Conservation (phyloP, 2,329 filamentous ascomycete species). For the Ceratocystiopsis minuta region DNA sequence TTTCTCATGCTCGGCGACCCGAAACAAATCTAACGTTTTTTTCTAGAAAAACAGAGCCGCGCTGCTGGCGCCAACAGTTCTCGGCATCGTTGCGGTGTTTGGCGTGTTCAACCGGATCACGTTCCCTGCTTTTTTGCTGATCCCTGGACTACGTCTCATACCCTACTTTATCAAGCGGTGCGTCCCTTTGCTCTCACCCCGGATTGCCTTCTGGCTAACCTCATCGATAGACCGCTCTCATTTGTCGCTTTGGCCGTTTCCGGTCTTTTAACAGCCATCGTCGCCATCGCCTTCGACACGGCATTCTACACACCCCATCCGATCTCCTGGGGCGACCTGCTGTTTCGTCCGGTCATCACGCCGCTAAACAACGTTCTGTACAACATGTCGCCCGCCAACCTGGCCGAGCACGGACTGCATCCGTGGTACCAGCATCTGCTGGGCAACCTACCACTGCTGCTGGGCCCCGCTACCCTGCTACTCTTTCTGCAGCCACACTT, state of each 20-base stretch:
- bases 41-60: conserved; percentile 49
- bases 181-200: conserved; percentile 5
- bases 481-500: conserved; percentile 38
- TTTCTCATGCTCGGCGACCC: conserved; percentile 8
- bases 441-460: conserved; percentile 51
- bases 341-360: conserved; percentile 50
- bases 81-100: conserved; percentile 67
- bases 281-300: conserved; percentile 72
- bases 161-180: conserved; percentile 75
- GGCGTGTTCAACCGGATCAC: conserved; percentile 95
- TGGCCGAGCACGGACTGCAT: conserved; percentile 59
- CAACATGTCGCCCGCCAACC: conserved; percentile 51
- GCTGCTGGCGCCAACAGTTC: conserved; percentile 53
- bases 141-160: conserved; percentile 67
- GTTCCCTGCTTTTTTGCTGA: conserved; percentile 78
- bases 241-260: conserved; percentile 46
- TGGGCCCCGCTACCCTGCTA: conserved; percentile 50
- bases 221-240: conserved; percentile 31
- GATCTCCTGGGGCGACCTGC: conserved; percentile 45
- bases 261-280: conserved; percentile 45
- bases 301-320: conserved; percentile 55
- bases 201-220: conserved; percentile 7
- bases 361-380: conserved; percentile 64
- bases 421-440: conserved; percentile 62
- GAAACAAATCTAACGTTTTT: background rate